phyloP scores from a whole-genome alignment of 805 yeast species.

The Metschnikowia reukaufii region DNA sequence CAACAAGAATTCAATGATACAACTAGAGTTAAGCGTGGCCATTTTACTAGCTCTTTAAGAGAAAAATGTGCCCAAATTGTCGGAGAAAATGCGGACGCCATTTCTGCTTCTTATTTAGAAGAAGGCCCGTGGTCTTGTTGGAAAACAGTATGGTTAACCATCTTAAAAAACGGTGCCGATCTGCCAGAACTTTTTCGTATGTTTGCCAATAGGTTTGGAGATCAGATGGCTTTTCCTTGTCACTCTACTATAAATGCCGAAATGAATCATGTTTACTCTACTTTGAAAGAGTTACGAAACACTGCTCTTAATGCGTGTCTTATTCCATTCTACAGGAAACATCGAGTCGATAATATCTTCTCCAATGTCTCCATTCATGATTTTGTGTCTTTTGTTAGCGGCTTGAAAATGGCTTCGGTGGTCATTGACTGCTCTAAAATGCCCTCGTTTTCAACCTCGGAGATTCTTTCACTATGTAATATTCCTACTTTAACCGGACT shows the following conservation, averaged over 20 bases:
- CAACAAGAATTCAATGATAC: neutral
- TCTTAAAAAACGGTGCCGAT: constrained; percentile 29
- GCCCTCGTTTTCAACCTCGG: constrained; percentile 16
- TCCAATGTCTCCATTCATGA: constrained; percentile 28
- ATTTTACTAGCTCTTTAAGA: constrained; percentile 10
- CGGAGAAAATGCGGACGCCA: constrained; percentile 27
- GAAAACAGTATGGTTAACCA: constrained; percentile 33
- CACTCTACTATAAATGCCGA: constrained; percentile 20
- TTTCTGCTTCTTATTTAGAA: constrained; percentile 23
- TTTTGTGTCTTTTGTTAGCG: constrained; percentile 21
- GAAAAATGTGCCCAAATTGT: constrained; percentile 29
- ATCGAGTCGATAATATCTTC: constrained; percentile 39
- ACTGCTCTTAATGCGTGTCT: constrained; percentile 17
- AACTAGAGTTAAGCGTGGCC: neutral
- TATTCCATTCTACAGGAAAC: constrained; percentile 20
- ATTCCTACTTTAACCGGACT: constrained; percentile 29
- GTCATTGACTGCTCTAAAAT: constrained; percentile 30
- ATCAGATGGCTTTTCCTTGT: constrained; percentile 23
- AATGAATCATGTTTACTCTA: constrained; percentile 3
- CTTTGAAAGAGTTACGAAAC: constrained; percentile 9
- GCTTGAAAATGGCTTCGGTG: constrained; percentile 19
- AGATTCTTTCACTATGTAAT: constrained; percentile 30
- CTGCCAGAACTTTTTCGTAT: constrained; percentile 28
- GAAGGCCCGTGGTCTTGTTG: constrained; percentile 32
- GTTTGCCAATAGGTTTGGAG: constrained; percentile 27